Base-by-base conservation (phyloP, 768 basidiomycete species). In the Hortiboletus campestris region DNA sequence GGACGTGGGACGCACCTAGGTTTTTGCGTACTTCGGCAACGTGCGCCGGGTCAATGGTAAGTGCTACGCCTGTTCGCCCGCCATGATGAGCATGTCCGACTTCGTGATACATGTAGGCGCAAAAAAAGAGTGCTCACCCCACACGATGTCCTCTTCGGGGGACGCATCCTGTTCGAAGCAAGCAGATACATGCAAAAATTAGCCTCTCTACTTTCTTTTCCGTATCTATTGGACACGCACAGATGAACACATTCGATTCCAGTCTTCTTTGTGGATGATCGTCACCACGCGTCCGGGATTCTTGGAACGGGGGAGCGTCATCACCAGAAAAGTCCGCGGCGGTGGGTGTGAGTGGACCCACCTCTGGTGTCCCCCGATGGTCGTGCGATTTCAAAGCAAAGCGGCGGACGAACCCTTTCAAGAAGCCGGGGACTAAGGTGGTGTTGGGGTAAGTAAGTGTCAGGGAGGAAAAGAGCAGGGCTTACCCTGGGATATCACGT, bases 351-450 rank as follows among this genome's bases (percentile, higher is more conserved):
- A 20, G 17, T 9, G 13, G 3, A 53, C 72, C 46, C 10, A 89
- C 87, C 76, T 93, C 87, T 5, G 84, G 89, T 0, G 92, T 95
- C 25, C 94, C 94, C 14, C 94, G 81, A 71, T 97, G 94, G 67
- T 96, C 94, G 67, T 91, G 89, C 49, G 92, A 94, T 63, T 84
- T 83, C 72, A 95, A 91, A 0, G 93, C 91, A 67, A 97, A 97
- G 25, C 94, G 77, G 1, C 94, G 82, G 1, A 95, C 89, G 55
- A 92, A 93, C 32, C 90, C 90, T 72, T 94, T 96, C 61, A 97
- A 75, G 63, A 87, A 97, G 8, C 94, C 94, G 0, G 89, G 79
- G 1, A 78, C 90, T 88, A 36, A 19, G 6, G 12, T 10, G 2
- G 2, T 20, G 36, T 54, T 28, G 20, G 5, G 38, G 2, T 8